phyloP scores from a whole-genome alignment of 2,329 filamentous ascomycete genomes.

The Curvularia eragrostidis region DNA sequence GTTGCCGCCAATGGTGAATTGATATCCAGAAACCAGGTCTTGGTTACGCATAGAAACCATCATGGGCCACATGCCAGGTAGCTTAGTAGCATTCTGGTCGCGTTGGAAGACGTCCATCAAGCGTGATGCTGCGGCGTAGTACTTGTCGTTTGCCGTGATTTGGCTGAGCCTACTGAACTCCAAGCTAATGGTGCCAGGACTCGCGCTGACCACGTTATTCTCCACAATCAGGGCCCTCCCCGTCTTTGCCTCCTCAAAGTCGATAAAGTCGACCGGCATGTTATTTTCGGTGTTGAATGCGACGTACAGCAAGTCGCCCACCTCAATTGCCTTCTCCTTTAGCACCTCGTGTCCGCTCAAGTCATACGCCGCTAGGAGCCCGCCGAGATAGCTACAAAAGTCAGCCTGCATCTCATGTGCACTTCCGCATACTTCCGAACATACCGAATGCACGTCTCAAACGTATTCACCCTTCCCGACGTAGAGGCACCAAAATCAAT shows the following conservation, averaged over 20 bases:
- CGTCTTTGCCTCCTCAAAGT: conserved; percentile 47
- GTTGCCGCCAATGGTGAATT: conserved; percentile 48
- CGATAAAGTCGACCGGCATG: conserved; percentile 55
- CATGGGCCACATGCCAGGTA: conserved; percentile 51
- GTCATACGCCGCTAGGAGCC: conserved; percentile 48
- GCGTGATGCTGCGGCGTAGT: conserved; percentile 47
- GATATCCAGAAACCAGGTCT: conserved; percentile 39
- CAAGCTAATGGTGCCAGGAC: conserved; percentile 54
- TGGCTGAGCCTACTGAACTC: conserved; percentile 50
- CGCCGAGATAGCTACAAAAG: conserved; percentile 36
- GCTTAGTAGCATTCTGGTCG: conserved; percentile 40
- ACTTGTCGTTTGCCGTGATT: conserved; percentile 46
- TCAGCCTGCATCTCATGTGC: not conserved
- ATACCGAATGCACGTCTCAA: conserved; percentile 57
- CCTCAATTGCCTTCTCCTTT: conserved; percentile 46
- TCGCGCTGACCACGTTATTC: conserved; percentile 53
- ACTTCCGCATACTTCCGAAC: not conserved
- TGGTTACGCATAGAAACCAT: conserved; percentile 43
- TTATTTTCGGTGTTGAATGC: conserved; percentile 56
- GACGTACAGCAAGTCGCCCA: conserved; percentile 54
- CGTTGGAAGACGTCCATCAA: conserved; percentile 42
- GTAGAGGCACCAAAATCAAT: conserved; percentile 55
- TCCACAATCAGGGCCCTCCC: conserved; percentile 45
- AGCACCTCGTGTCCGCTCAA: conserved; percentile 45
- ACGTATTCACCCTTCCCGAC: conserved; percentile 55